Evolutionary conservation across 176 grass and related monocot genomes (phyloP).

Genomic region (Tillandsia fasciculata): DNA sequence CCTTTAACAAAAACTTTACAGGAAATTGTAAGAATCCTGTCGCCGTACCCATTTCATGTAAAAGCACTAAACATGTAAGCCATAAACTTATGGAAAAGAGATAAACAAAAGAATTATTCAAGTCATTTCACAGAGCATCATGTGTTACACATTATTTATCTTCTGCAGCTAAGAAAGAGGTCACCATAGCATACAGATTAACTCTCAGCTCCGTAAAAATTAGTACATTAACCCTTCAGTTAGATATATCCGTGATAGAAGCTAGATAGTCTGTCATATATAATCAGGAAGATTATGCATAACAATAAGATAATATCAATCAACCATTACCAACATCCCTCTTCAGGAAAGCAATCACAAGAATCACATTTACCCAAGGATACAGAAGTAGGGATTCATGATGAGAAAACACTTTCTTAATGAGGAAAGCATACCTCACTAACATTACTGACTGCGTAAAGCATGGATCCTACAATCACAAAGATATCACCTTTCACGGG

Average conservation of each 20-base stretch:
- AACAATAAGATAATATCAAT: background rate
- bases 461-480: constrained; percentile 57
- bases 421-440: constrained; percentile 35
- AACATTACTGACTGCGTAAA: constrained; percentile 75
- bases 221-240: background rate
- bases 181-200: background rate
- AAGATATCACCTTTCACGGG: constrained; percentile 70
- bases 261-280: background rate
- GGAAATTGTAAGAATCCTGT: background rate
- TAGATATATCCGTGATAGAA: background rate
- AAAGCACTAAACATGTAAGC: background rate
- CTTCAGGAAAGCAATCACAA: background rate
- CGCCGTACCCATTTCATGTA: background rate
- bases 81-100: background rate
- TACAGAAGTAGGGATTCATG: background rate
- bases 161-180: background rate
- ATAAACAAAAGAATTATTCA: background rate
- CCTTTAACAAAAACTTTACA: background rate
- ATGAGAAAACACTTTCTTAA: no score
- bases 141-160: background rate
- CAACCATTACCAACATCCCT: background rate
- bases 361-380: background rate
- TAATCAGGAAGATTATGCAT: no score
- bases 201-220: background rate
- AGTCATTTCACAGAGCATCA: background rate